Base-by-base conservation (phyloP, 345 rosid species). In the Isatis tinctoria region DNA sequence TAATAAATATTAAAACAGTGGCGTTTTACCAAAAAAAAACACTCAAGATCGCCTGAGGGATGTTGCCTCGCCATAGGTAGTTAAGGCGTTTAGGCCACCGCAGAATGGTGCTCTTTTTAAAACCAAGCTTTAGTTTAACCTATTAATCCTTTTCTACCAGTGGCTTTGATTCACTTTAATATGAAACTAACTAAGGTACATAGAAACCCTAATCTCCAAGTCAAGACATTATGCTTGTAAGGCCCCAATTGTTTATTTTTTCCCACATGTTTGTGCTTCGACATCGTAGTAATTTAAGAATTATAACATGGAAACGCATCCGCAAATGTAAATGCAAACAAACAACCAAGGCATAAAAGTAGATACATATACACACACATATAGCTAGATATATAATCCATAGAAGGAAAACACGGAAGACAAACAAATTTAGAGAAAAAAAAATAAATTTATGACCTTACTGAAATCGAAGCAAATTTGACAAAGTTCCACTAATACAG, bases 151-250 rank as follows among this genome's bases (percentile, higher is more conserved):
- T 43, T 32, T 44, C 6, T 14, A 52, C 4, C n/a, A n/a, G 40
- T 14, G 27, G 20, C 35, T 41, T 54, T 54, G 71, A 43, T 32
- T 30, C 43, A 51, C 33, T 39, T 13, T 26, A 49, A 51, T 12
- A 24, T 28, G 26, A 52, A 73, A 41, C 56, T 16, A 24, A 11
- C 10, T 41, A 52, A 28, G 62, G 35, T 26, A 41, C 18, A 28
- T 4, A 30, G 20, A 41, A 54, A 56, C 40, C 75, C 65, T 65
- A 65, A 43, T 56, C 57, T 43, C 65, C 43, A 45, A 33, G 65
- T 33, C 9, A 47, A 56, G 35, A 69, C 30, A 43, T 8, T 20
- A 16, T 36, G 60, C 27, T 4, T 32, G 37, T 47, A 35, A 16
- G 9, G 8, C 30, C 56, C 10, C 12, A 1, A 18, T 30, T 43